These are phyloP conservation scores for Begonia masoniana DNA, from an alignment of 306 rosid genomes.

Conservation along the genomic window DNA sequence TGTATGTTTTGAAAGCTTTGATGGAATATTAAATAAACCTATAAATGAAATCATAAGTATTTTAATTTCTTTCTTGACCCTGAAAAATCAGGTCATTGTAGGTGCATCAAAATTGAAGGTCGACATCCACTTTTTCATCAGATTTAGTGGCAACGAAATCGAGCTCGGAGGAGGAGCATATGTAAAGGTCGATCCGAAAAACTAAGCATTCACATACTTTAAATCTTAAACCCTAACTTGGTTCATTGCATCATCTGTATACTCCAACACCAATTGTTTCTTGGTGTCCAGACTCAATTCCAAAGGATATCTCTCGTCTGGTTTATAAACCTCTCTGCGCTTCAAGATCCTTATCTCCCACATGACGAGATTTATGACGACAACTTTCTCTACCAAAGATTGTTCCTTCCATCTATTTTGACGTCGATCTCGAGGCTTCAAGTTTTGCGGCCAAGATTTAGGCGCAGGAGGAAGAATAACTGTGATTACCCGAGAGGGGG, in stretches of 20 bases:
- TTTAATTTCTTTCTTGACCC: too few relatives aligned
- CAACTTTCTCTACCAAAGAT: conserved; percentile 16
- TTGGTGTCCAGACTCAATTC: conserved; percentile 10
- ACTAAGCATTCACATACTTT: conserved; percentile 26
- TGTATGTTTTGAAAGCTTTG: too few relatives aligned
- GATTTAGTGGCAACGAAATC: conserved; percentile 51
- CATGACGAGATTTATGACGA: conserved; percentile 26
- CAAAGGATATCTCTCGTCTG: conserved; percentile 1
- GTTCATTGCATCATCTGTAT: conserved; percentile 40
- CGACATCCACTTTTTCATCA: conserved; percentile 35
- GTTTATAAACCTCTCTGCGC: conserved; percentile 47
- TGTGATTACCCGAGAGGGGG: too few relatives aligned
- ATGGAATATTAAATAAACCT: too few relatives aligned
- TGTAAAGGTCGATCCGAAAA: conserved; percentile 42
- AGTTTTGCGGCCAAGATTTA: conserved; percentile 38
- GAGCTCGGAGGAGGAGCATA: conserved; percentile 62
- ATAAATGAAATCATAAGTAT: too few relatives aligned
- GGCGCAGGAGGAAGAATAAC: too few relatives aligned
- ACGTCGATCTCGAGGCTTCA: conserved; percentile 8
- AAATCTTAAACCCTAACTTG: conserved; percentile 42
- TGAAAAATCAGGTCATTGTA: too few relatives aligned
- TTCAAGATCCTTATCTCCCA: conserved; percentile 72
- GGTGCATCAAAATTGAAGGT: too few relatives aligned
- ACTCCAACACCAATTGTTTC: conserved; percentile 29
- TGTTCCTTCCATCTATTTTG: conserved; percentile 16